These are phyloP conservation scores for Coemansia sp. DNA, from an alignment of 192 early-diverging fungal species.

Conservation along the genomic window DNA sequence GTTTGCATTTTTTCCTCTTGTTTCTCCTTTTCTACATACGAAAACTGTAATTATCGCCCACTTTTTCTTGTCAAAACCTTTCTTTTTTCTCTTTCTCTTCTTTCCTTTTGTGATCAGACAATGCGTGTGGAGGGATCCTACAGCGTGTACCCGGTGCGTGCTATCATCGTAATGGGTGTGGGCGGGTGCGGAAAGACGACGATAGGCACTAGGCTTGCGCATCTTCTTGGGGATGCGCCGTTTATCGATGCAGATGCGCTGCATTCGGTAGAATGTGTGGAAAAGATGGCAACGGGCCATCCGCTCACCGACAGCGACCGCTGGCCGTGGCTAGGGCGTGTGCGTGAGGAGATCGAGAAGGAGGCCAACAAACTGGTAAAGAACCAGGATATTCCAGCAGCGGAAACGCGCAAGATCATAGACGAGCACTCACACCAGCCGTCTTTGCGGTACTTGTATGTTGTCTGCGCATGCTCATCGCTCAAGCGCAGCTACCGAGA, in stretches of 20 bases:
- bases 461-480: constrained; percentile 67
- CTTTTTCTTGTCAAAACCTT: not conserved
- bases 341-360: constrained; percentile 50
- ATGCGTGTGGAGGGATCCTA: constrained; percentile 41
- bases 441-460: constrained; percentile 19
- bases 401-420: not conserved
- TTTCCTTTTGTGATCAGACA: not conserved
- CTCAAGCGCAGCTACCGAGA: constrained; percentile 67
- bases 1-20: too few relatives aligned
- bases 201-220: constrained; percentile 43
- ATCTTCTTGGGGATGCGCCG: constrained; percentile 40
- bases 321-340: constrained; percentile 61
- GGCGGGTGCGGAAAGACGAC: constrained; percentile 66
- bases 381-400: not conserved
- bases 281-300: constrained; percentile 64
- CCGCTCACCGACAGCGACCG: constrained; percentile 67
- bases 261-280: constrained; percentile 60
- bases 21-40: too few relatives aligned
- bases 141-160: constrained; percentile 50
- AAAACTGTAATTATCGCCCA: not conserved
- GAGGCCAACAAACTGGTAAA: constrained; percentile 23
- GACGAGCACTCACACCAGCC: not conserved
- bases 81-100: not conserved
- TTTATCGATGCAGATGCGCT: constrained; percentile 70
- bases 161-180: constrained; percentile 65